Evolutionary conservation across 345 rosid species (phyloP).

Genomic region (Corymbia maculata): DNA sequence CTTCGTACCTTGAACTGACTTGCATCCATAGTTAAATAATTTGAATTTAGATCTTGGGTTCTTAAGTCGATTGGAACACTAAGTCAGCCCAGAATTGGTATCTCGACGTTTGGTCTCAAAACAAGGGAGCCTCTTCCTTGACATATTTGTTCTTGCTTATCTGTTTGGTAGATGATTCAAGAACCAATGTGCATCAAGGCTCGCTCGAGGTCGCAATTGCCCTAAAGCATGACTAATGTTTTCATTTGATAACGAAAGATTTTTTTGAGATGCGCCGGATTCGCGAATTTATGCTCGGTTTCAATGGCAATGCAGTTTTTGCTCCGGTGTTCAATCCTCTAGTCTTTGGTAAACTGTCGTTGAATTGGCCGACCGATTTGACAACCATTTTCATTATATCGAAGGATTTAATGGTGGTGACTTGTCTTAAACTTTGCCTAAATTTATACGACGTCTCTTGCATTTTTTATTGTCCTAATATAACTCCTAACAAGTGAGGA

Average conservation of each 20-base stretch:
- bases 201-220: neutral
- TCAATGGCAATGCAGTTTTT: neutral
- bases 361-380: neutral
- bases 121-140: neutral
- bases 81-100: neutral
- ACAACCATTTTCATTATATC: neutral
- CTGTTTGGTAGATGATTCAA: neutral
- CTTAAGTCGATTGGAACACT: neutral
- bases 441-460: neutral
- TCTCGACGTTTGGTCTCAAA: neutral
- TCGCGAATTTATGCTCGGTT: rapidly evolving
- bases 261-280: neutral
- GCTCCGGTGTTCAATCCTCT: neutral
- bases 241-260: rapidly evolving
- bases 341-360: neutral
- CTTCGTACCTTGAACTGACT: neutral
- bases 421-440: neutral
- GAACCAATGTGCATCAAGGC: neutral
- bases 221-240: neutral
- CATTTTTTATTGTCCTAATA: neutral
- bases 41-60: neutral
- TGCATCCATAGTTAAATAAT: neutral
- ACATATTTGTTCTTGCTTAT: neutral
- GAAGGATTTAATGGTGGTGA: neutral
- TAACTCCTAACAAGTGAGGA: neutral